phyloP scores from a whole-genome alignment of 306 rosid genomes.

The Rosa multiflora region DNA sequence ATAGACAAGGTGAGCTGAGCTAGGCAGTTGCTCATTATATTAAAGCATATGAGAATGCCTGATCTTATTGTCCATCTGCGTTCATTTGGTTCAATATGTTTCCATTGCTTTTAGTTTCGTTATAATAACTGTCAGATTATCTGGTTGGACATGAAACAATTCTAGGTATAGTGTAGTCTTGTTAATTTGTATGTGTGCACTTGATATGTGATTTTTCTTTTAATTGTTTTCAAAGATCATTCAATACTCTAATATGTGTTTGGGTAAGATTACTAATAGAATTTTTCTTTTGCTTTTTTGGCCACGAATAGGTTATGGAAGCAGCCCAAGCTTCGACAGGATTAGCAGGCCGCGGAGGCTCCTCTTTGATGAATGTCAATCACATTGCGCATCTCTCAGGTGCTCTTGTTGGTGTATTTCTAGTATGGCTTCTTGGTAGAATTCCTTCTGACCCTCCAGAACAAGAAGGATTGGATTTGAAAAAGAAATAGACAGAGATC shows the following conservation, averaged over 20 bases:
- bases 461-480: constrained; percentile 28
- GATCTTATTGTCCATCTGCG: not conserved
- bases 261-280: not conserved
- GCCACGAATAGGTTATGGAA: constrained; percentile 74
- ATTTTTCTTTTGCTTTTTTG: constrained; percentile 13
- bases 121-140: not conserved
- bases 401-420: constrained; percentile 89
- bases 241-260: not conserved
- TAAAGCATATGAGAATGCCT: not conserved
- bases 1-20: constrained; percentile 68
- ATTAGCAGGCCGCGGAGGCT: constrained; percentile 59
- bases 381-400: constrained; percentile 97
- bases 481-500: constrained; percentile 20
- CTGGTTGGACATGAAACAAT: not conserved
- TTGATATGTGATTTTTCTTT: not conserved
- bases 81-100: not conserved
- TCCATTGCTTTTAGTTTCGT: not conserved
- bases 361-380: constrained; percentile 66
- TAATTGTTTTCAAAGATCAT: not conserved
- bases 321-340: constrained; percentile 95
- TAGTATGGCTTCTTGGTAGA: constrained; percentile 88
- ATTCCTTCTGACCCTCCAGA: constrained; percentile 67
- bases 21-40: not conserved
- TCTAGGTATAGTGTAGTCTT: not conserved
- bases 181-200: not conserved